Base-by-base conservation (phyloP, 2,329 filamentous ascomycete genomes). In the Alternaria sp. region DNA sequence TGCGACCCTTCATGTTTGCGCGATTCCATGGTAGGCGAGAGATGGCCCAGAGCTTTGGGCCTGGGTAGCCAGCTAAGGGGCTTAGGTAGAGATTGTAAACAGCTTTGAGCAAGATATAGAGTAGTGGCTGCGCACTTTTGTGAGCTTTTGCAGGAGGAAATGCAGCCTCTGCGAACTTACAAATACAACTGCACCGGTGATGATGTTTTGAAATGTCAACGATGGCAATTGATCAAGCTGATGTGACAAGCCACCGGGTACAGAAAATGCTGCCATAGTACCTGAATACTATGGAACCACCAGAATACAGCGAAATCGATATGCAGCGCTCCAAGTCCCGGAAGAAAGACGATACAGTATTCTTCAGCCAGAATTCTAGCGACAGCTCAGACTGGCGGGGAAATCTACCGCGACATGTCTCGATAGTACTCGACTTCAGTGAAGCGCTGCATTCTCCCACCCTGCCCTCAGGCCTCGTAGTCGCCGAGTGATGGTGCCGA, bases 41-140 rank as follows among this genome's bases (percentile, higher is more conserved):
- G 22, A 56, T 49, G 16, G 60, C 57, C 38, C 49, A 54, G 16
- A 64, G 54, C 45, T 52, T 61, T 6, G 60, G 63, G 4, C 63
- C 63, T 6, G 60, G 63, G 30, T 54, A 62, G 5, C 54, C 38
- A 44, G 57, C 48, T 22, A 65, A 30, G n/a, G 63, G 63, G 11
- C 32, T 46, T 2, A 61, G 51, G 32, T 49, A 54, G 14, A 63
- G 52, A 12, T 43, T 53, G 43, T 63, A 63, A 3, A 63, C 20
- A 9, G 45, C 30, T 10, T 50, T 55, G 11, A 11, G 34, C 12
- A 20, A 49, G 25, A 59, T 4, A 30, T 59, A 22, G 0, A 55
- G 36, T 20, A 55, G 3, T 8, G 36, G 16, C 57, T 59, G 27
- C 12, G n/a, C 14, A 34, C 7, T 5, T 5, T 7, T 32, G 27